Percentiles rank a stretch among this genome's conserved stretches.
phyloP scores from a whole-genome alignment of 202 grass and related monocot species.

The Zoysia matrella region DNA sequence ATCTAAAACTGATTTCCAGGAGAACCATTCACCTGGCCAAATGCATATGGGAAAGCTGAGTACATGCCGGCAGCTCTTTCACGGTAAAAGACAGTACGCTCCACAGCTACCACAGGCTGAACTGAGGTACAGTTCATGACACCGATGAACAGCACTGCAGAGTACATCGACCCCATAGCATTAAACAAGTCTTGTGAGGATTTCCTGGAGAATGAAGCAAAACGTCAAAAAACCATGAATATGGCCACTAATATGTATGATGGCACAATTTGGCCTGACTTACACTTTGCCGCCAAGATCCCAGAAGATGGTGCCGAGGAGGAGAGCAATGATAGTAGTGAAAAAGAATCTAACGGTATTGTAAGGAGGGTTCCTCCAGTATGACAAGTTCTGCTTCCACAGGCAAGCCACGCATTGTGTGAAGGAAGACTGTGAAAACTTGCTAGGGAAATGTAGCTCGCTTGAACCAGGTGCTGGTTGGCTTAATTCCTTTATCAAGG shows the following conservation, averaged over 20 bases:
- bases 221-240: background rate
- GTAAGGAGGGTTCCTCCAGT: constrained; percentile 77
- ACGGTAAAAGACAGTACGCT: no score
- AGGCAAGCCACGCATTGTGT: constrained; percentile 78
- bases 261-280: constrained; percentile 8
- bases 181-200: constrained; percentile 74
- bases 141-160: constrained; percentile 72
- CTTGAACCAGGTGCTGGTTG: constrained; percentile 55
- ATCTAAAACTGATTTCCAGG: constrained; percentile 22
- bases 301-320: constrained; percentile 89
- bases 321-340: constrained; percentile 70
- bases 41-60: no score
- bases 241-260: constrained; percentile 17
- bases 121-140: no score
- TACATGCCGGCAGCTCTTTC: no score
- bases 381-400: constrained; percentile 89
- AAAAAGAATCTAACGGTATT: constrained; percentile 58
- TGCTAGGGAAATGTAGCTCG: constrained; percentile 71
- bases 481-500: constrained; percentile 31
- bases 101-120: no score
- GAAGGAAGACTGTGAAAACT: constrained; percentile 58
- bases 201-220: constrained; percentile 50
- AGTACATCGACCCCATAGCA: constrained; percentile 90
- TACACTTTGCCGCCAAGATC: constrained; percentile 86
- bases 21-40: constrained; percentile 28